These are phyloP conservation scores for Cystobasidium pallidum DNA, from an alignment of 1,284 basidiomycete species.

Conservation along the genomic window DNA sequence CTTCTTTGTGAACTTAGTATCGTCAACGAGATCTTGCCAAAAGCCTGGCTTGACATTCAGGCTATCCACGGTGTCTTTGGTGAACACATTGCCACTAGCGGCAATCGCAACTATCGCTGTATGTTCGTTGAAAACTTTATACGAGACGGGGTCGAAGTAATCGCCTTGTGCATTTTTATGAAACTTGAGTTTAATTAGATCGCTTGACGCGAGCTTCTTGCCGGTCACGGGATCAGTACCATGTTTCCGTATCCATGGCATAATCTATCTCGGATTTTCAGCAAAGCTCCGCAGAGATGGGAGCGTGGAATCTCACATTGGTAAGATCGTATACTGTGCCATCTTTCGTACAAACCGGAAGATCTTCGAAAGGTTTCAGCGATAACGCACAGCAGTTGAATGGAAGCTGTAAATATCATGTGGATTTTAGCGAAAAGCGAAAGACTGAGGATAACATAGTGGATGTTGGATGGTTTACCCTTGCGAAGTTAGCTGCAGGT, in stretches of 20 bases:
- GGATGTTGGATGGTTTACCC: constrained; percentile 8
- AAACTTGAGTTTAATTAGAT: constrained; percentile 88
- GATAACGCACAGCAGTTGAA: constrained; percentile 52
- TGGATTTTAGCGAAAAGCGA: background rate
- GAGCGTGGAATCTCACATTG: constrained; percentile 24
- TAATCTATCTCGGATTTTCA: constrained; percentile 19
- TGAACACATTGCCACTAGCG: constrained; percentile 77
- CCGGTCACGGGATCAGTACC: constrained; percentile 72
- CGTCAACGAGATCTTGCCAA: constrained; percentile 80
- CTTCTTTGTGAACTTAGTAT: constrained; percentile 77
- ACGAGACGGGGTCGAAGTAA: constrained; percentile 59
- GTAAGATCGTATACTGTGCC: constrained; percentile 52
- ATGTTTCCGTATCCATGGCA: constrained; percentile 46
- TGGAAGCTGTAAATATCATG: constrained; percentile 30
- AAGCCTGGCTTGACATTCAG: constrained; percentile 69
- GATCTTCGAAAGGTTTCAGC: constrained; percentile 52
- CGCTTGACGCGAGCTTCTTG: constrained; percentile 71
- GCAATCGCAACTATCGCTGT: constrained; percentile 58
- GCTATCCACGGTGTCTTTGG: constrained; percentile 69
- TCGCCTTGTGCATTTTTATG: constrained; percentile 59
- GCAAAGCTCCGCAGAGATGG: background rate
- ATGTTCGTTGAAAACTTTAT: constrained; percentile 62
- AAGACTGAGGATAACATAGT: background rate
- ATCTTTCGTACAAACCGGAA: constrained; percentile 50
- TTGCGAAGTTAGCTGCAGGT: constrained; percentile 32